phyloP scores from a whole-genome alignment of 2,329 filamentous ascomycete genomes.

The Alternaria sp. region DNA sequence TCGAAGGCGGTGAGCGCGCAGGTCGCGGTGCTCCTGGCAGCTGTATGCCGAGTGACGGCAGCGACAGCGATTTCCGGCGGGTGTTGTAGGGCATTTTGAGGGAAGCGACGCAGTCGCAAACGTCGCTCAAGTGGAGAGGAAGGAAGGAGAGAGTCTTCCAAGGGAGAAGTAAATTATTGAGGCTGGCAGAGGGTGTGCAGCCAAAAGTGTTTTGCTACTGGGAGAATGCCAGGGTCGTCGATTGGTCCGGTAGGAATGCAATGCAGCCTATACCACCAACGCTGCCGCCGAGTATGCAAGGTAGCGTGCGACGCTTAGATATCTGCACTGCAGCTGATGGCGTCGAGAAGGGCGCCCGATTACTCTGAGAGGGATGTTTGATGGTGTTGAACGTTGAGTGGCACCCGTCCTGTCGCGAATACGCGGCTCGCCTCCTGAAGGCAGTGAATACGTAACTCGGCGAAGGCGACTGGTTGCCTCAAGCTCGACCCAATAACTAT shows the following conservation, averaged over 20 bases:
- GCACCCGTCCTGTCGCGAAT: slow-evolving; percentile 27
- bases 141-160: slow-evolving; percentile 10
- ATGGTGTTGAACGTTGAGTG: slow-evolving; percentile 18
- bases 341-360: slow-evolving; percentile 23
- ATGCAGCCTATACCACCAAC: slow-evolving; percentile 42
- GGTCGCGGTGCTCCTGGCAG: slow-evolving; percentile 66
- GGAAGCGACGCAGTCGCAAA: slow-evolving; percentile 20
- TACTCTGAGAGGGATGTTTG: slow-evolving; percentile 24
- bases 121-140: slow-evolving; percentile 14
- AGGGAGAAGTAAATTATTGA: slow-evolving; percentile 35
- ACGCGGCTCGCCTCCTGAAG: slow-evolving; percentile 43
- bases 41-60: slow-evolving; percentile 92
- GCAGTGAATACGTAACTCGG: slow-evolving; percentile 40
- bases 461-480: slow-evolving; percentile 34
- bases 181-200: slow-evolving; percentile 37
- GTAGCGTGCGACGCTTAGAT: slow-evolving; percentile 44
- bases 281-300: slow-evolving; percentile 43
- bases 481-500: slow-evolving; percentile 21
- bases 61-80: slow-evolving; percentile 91
- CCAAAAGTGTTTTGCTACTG: slow-evolving; percentile 44
- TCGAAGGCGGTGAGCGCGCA: slow-evolving; percentile 63
- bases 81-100: slow-evolving; percentile 90
- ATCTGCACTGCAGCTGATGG: slow-evolving; percentile 31
- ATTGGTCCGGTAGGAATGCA: slow-evolving; percentile 49
- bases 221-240: slow-evolving; percentile 40